Conservation (phyloP, 371 early-diverging fungal genomes). For the Globomyces sp. region DNA sequence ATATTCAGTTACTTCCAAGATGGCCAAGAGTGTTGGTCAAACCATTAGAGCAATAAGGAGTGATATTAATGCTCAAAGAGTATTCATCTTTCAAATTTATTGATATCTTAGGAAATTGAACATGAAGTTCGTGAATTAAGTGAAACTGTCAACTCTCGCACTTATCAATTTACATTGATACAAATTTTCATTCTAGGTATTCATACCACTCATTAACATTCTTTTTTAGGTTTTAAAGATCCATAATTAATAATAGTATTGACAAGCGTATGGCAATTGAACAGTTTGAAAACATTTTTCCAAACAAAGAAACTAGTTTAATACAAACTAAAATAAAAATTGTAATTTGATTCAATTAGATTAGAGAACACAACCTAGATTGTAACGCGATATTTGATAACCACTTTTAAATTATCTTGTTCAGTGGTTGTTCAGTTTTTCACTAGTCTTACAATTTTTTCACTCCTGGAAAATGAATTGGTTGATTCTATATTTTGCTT, state of each 20-base stretch:
- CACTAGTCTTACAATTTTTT: too few relatives aligned
- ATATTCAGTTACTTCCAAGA: too few relatives aligned
- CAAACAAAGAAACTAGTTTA: conserved; percentile 3
- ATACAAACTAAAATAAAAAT: background rate
- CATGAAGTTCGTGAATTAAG: conserved; percentile 3
- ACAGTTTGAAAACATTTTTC: conserved; percentile 3
- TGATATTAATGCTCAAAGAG: conserved; percentile 3
- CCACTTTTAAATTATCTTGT: too few relatives aligned
- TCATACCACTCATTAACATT: too few relatives aligned
- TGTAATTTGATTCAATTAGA: too few relatives aligned
- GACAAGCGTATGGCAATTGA: conserved; percentile 13
- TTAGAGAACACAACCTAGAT: too few relatives aligned
- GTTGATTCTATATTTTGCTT: too few relatives aligned
- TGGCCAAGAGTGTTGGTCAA: background rate
- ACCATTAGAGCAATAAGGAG: background rate
- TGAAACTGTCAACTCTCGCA: conserved; percentile 5
- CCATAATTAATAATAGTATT: background rate
- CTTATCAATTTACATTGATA: conserved; percentile 1
- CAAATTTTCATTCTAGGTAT: conserved; percentile 8
- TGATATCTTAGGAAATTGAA: conserved; percentile 1
- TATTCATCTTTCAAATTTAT: background rate
- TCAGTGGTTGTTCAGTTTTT: too few relatives aligned
- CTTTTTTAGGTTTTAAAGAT: too few relatives aligned
- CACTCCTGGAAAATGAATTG: too few relatives aligned
- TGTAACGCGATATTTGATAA: too few relatives aligned